Conservation (phyloP, 164 flowering plant genomes). For the Dillenia suffruticosa region DNA sequence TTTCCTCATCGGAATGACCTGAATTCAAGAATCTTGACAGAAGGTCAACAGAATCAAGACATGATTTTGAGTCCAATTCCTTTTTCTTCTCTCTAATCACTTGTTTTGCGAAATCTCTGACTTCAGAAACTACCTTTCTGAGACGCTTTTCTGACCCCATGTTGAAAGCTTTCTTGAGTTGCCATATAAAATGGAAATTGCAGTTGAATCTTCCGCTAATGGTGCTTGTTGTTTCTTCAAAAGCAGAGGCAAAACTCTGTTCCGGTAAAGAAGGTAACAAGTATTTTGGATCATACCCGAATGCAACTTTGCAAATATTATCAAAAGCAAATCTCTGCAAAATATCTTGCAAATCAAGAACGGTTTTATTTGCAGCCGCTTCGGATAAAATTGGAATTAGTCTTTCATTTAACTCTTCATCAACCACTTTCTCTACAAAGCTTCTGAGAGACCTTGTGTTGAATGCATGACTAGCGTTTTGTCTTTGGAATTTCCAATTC, state of each 20-base stretch:
- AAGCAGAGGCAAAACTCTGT: constrained; percentile 27
- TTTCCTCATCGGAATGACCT: constrained; percentile 33
- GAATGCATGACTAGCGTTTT: constrained; percentile 43
- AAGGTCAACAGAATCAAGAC: constrained; percentile 24
- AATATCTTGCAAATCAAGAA: constrained; percentile 46
- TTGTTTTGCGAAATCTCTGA: constrained; percentile 30
- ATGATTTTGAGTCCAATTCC: constrained; percentile 15
- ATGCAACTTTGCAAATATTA: constrained; percentile 46
- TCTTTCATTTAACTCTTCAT: constrained; percentile 33
- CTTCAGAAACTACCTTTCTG: constrained; percentile 13
- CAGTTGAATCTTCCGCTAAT: constrained; percentile 22
- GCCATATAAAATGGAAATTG: constrained; percentile 28
- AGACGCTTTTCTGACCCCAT: constrained; percentile 35
- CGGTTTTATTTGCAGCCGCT: constrained; percentile 20
- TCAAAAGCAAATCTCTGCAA: constrained; percentile 58
- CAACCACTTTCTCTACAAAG: constrained; percentile 35
- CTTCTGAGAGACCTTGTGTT: constrained; percentile 44
- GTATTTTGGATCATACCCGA: constrained; percentile 46
- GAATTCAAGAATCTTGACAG: constrained; percentile 43
- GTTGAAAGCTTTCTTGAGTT: constrained; percentile 16
- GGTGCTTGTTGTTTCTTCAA: constrained; percentile 27
- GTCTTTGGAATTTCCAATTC: constrained; percentile 51
- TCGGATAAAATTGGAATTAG: constrained; percentile 30
- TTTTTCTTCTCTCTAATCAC: constrained; percentile 31
- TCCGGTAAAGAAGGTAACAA: constrained; percentile 30